Evolutionary conservation across 1,139 yeast genomes (phyloP), one percentile per base, ranked within the genome.

Genomic region (Diutina ranongensis): DNA sequence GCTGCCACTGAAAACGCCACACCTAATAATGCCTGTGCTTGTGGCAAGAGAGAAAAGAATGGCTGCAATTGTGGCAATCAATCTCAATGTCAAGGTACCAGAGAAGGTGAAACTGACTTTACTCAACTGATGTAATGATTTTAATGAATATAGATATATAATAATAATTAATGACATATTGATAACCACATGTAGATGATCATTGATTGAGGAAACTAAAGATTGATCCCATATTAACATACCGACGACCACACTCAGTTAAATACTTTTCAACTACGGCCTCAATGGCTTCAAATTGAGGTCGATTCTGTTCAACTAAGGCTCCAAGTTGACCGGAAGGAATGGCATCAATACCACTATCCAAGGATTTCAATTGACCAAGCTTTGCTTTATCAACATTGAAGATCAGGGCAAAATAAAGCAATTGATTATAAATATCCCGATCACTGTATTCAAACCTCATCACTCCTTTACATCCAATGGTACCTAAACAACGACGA

Each of bases 391-490:
- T 83, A 46, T 83, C 92, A 44, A 80, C 80, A 60, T 89, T 94
- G 60, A 92, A 94, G 20, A 94, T 59, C 3, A 89, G 75, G 52
- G 78, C 79, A 54, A 84, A 78, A 58, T 87, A 92, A 41, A 86
- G 69, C 54, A 94, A 67, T 62, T 94, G 98, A 57, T 85, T 86
- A 67, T 92, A 92, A 45, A 94, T 71, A 46, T 78, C 81, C 58
- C 82, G 82, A 61, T 87, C 96, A 36, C 79, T 70, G 61, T 86
- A 92, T 50, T 74, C 75, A 62, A 80, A 85, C 48, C 77, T 67
- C 88, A 89, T 84, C 20, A 83, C 74, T 31, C 98, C 98, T 53
- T 83, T 81, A 60, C 97, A 92, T 27, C 79, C 80, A 52, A 72
- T 73, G 49, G 62, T 61, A 46, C 84, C 83, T 49, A 88, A 71